Conservation (phyloP, 495 filamentous ascomycete genomes). For the Hypoxylon crocopeplum region DNA sequence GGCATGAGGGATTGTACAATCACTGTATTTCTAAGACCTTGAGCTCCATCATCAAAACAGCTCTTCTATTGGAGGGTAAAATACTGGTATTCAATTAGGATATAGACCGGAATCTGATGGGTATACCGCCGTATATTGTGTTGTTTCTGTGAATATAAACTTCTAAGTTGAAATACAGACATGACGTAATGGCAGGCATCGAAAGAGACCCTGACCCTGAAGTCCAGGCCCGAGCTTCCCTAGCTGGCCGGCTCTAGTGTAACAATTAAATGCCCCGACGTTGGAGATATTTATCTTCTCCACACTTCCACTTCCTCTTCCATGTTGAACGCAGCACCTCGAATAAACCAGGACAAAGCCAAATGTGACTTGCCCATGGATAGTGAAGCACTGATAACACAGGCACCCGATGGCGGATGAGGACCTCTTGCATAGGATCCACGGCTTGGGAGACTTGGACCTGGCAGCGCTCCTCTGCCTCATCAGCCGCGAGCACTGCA, state of each 20-base stretch:
- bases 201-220: too few species aligned
- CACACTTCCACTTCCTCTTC: too few species aligned
- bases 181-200: too few species aligned
- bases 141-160: too few species aligned
- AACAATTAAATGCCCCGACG: too few species aligned
- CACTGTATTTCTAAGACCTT: not conserved
- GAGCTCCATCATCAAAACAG: not conserved
- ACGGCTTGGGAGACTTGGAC: conserved; percentile 84
- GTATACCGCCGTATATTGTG: too few species aligned
- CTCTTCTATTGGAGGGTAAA: not conserved
- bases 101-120: too few species aligned
- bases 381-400: conserved; percentile 2
- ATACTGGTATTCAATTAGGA: not conserved
- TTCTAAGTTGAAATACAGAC: too few species aligned
- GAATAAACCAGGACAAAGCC: not conserved
- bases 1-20: not conserved
- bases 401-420: conserved; percentile 64
- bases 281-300: too few species aligned
- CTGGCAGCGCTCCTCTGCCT: conserved; percentile 84
- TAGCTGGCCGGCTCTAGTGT: too few species aligned
- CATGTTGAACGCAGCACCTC: too few species aligned
- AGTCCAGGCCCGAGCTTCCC: too few species aligned
- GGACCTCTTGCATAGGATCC: conserved; percentile 67
- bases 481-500: conserved; percentile 81
- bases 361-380: conserved; percentile 30